phyloP scores from a whole-genome alignment of 441 rosid species.

The Pelargonium citronellum region DNA sequence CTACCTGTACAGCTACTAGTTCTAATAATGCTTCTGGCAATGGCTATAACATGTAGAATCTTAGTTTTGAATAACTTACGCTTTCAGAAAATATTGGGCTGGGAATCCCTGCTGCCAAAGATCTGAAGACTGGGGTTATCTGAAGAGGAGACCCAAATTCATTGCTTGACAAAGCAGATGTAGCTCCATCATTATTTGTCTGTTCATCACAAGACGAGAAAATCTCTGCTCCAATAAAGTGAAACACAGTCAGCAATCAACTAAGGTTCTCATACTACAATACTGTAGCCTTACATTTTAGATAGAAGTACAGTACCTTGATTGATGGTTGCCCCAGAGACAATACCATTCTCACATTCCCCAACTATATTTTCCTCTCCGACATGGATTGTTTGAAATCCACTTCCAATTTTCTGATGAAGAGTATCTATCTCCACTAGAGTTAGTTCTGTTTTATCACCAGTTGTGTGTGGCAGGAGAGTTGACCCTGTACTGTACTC shows the following conservation, averaged over 20 bases:
- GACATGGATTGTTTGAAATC: slow-evolving; percentile 20
- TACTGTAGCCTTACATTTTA: slow-evolving; percentile 7
- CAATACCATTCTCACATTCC: slow-evolving; percentile 39
- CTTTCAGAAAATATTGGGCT: slow-evolving; percentile 98
- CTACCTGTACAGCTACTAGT: background rate
- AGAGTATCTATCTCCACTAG: slow-evolving; percentile 36
- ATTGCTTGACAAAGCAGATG: slow-evolving; percentile 41
- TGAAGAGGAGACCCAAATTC: slow-evolving; percentile 81
- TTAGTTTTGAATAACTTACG: slow-evolving; percentile 46
- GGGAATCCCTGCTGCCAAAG: slow-evolving; percentile 94
- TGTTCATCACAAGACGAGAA: slow-evolving; percentile 39
- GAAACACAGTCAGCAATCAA: slow-evolving; percentile 17
- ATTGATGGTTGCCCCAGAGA: slow-evolving; percentile 32
- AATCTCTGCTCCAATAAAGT: slow-evolving; percentile 34
- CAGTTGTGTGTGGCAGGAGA: slow-evolving; percentile 31
- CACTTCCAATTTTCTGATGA: slow-evolving; percentile 35
- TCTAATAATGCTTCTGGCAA: background rate
- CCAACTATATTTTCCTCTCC: slow-evolving; percentile 22
- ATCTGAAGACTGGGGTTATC: slow-evolving; percentile 87
- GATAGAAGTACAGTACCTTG: slow-evolving; percentile 36
- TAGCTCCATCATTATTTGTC: slow-evolving; percentile 36
- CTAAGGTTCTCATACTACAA: background rate
- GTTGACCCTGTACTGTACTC: slow-evolving; percentile 87
- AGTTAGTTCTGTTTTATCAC: slow-evolving; percentile 42
- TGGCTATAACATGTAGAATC: background rate